Percentiles rank a stretch among this genome's conserved stretches.
These are phyloP conservation scores for Helianthus annuus DNA, from an alignment of 129 eudicot genomes.

Conservation along the genomic window DNA sequence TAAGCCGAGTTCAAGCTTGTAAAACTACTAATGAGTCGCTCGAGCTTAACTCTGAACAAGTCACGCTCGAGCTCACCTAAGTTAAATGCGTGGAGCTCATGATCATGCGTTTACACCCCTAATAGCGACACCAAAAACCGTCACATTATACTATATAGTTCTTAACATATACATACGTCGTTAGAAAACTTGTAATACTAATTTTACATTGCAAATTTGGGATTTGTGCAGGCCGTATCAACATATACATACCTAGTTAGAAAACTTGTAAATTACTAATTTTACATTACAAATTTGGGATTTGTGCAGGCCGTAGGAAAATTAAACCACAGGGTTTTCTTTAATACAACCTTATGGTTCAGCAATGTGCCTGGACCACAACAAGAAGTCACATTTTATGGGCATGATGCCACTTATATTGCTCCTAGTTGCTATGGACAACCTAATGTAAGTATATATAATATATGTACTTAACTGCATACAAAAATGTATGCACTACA, in stretches of 20 bases:
- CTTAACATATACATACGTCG: too few species aligned
- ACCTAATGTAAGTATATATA: constrained; percentile 40
- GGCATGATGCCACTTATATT: constrained; percentile 40
- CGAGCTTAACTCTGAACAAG: too few species aligned
- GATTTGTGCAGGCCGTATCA: constrained; percentile 35
- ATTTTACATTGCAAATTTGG: neutral
- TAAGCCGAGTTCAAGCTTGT: too few species aligned
- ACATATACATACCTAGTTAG: too few species aligned
- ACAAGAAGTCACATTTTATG: constrained; percentile 48
- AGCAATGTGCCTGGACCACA: constrained; percentile 53
- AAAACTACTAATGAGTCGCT: too few species aligned
- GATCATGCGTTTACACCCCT: too few species aligned
- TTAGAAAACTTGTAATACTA: too few species aligned
- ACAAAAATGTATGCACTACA: too few species aligned
- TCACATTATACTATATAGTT: too few species aligned
- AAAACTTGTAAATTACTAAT: neutral
- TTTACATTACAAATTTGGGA: neutral
- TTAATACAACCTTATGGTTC: constrained; percentile 48
- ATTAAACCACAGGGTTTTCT: constrained; percentile 42
- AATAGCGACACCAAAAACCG: too few species aligned
- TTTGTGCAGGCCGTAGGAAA: constrained; percentile 46
- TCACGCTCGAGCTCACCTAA: too few species aligned
- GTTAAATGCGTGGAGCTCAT: too few species aligned
- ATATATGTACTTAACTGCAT: neutral
- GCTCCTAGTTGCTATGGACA: constrained; percentile 58